A percentile compares a stretch with the other conserved stretches of the same genome.
phyloP scores from a whole-genome alignment of 108 stramenopile species.

The Chaetoceros muelleri region DNA sequence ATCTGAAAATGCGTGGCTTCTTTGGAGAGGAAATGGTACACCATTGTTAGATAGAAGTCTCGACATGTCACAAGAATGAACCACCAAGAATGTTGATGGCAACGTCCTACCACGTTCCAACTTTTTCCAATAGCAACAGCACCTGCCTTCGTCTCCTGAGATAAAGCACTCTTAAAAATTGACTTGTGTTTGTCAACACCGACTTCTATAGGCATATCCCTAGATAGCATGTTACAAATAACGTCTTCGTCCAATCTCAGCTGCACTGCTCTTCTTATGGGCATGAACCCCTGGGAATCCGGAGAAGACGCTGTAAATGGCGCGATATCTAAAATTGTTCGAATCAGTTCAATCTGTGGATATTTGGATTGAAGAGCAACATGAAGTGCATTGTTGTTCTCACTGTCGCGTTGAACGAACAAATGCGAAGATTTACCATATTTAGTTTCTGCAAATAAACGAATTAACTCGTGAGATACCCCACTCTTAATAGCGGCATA shows the following conservation, averaged over 20 bases:
- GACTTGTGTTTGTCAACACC: neutral
- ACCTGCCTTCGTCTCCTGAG: neutral
- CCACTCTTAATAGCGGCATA: neutral
- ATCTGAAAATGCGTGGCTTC: neutral
- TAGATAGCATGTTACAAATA: neutral
- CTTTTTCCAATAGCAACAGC: neutral
- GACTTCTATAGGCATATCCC: neutral
- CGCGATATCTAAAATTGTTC: neutral
- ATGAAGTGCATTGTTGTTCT: neutral
- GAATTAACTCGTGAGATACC: neutral
- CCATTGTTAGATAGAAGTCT: neutral
- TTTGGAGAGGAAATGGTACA: neutral
- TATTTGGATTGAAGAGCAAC: neutral
- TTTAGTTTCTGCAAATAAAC: neutral
- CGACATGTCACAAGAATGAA: neutral
- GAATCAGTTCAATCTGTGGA: neutral
- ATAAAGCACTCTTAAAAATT: neutral
- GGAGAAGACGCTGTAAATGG: neutral
- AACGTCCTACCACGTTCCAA: neutral
- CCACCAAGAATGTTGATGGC: neutral
- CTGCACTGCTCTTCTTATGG: neutral
- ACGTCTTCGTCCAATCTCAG: neutral
- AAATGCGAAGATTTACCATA: neutral
- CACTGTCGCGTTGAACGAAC: neutral
- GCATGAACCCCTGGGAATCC: neutral